Evolutionary conservation across 2,329 filamentous ascomycete genomes (phyloP).

Genomic region (Alternaria postmessia): DNA sequence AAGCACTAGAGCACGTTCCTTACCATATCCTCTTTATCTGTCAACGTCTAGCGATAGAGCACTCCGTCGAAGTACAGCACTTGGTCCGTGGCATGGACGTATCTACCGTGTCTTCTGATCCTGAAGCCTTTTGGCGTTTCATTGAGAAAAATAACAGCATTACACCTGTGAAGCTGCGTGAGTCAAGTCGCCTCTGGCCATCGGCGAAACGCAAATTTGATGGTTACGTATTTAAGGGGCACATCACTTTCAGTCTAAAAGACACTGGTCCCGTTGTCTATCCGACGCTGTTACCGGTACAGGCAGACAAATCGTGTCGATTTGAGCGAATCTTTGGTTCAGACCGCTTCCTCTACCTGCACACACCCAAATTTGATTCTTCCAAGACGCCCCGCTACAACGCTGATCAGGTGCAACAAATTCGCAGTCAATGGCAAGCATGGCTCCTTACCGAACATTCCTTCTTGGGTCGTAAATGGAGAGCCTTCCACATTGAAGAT

Average conservation of each 20-base stretch:
- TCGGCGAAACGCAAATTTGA: constrained; percentile 31
- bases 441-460: constrained; percentile 49
- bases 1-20: constrained; percentile 23
- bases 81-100: constrained; percentile 25
- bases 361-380: constrained; percentile 40
- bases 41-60: constrained; percentile 33
- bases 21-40: constrained; percentile 49
- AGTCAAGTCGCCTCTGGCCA: constrained; percentile 33
- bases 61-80: constrained; percentile 18
- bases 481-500: constrained; percentile 49
- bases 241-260: constrained; percentile 29
- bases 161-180: constrained; percentile 13
- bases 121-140: constrained; percentile 32
- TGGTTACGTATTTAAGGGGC: constrained; percentile 47
- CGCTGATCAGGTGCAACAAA: constrained; percentile 18
- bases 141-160: constrained; percentile 9
- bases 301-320: constrained; percentile 44
- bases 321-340: constrained; percentile 50
- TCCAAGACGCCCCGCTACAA: constrained; percentile 23
- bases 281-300: constrained; percentile 35
- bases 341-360: constrained; percentile 55
- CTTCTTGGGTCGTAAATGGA: constrained; percentile 55
- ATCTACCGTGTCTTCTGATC: constrained; percentile 10
- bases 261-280: constrained; percentile 31
- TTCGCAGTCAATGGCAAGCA: constrained; percentile 37